Percentiles rank a stretch among this genome's conserved stretches.
Evolutionary conservation across 225 moss, liverwort and hornwort species (phyloP).

Genomic region (Ulota crispa): DNA sequence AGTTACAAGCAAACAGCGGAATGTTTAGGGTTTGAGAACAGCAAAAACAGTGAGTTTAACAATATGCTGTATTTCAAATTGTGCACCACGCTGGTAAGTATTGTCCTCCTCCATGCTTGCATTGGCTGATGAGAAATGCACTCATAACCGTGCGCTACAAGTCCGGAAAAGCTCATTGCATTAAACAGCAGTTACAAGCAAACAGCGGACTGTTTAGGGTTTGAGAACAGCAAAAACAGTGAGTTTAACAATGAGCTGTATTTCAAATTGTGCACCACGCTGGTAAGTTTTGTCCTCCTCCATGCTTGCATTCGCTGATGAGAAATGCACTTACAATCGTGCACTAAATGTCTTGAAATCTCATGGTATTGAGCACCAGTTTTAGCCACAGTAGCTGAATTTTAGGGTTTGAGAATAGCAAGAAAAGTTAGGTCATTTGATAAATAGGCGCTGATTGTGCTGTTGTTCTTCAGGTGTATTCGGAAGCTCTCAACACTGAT

Average conservation of each 20-base stretch:
- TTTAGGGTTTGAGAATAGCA: not conserved
- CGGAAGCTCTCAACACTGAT: constrained; percentile 66
- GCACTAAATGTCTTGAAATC: not conserved
- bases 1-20: too few species aligned
- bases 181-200: too few species aligned
- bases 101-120: too few species aligned
- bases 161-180: too few species aligned
- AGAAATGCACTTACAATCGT: not conserved
- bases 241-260: constrained; percentile 80
- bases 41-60: too few species aligned
- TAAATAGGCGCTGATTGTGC: constrained; percentile 1
- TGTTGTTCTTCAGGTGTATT: constrained; percentile 58
- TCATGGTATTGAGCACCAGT: not conserved
- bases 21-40: too few species aligned
- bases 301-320: not conserved
- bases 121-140: too few species aligned
- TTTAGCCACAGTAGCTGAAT: not conserved
- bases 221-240: too few species aligned
- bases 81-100: too few species aligned
- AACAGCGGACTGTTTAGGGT: too few species aligned
- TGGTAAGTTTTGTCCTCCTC: constrained; percentile 46
- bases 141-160: too few species aligned
- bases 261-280: constrained; percentile 67
- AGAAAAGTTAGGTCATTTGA: not conserved
- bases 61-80: too few species aligned